These are phyloP conservation scores for Adansonia gregorii DNA, from an alignment of 441 rosid genomes.

Conservation along the genomic window DNA sequence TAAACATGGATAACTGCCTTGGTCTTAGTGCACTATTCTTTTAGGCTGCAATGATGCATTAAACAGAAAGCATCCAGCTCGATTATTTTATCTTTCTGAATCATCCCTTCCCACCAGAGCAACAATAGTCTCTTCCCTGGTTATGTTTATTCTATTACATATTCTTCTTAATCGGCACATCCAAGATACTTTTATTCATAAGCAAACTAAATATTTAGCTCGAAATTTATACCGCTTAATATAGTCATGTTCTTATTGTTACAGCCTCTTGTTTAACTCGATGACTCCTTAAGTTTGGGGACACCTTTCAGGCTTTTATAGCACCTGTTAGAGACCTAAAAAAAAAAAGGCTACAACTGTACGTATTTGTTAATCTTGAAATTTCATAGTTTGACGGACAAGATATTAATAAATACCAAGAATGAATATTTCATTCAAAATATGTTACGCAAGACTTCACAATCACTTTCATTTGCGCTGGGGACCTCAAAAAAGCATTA, in stretches of 20 bases:
- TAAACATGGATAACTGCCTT: too few species aligned
- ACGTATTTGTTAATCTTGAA: background rate
- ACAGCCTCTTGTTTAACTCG: background rate
- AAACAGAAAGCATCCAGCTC: background rate
- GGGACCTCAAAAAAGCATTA: too few species aligned
- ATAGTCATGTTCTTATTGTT: background rate
- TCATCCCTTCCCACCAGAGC: background rate
- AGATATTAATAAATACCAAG: background rate
- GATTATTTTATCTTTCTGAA: background rate
- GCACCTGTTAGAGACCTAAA: background rate
- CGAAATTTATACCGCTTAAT: background rate
- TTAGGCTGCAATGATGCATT: background rate
- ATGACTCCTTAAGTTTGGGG: background rate
- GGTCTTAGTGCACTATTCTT: too few species aligned
- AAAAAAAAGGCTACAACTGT: background rate
- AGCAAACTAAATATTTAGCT: background rate
- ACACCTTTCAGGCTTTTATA: background rate
- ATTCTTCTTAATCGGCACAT: background rate
- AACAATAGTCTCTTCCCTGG: background rate
- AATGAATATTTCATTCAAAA: background rate
- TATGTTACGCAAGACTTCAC: too few species aligned
- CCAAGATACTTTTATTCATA: background rate
- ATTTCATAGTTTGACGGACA: background rate
- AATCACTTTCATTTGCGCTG: too few species aligned
- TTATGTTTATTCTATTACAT: background rate